Evolutionary conservation across 805 yeast genomes (phyloP).

Genomic region (Ogataea allantospora): DNA sequence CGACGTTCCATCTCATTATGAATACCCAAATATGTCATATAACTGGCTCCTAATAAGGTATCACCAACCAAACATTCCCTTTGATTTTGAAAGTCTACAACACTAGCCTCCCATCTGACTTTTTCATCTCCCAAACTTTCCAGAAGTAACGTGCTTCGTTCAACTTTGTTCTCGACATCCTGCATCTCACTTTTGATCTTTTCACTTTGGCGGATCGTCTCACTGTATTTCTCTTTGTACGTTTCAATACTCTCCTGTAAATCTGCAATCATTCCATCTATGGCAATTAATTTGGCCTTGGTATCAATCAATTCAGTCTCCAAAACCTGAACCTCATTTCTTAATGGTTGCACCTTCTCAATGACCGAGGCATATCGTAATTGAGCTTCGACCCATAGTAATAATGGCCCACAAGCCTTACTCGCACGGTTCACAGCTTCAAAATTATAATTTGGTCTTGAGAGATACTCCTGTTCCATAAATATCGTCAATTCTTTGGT

Average conservation of each 20-base stretch:
- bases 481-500: constrained; percentile 47
- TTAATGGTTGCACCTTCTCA: constrained; percentile 70
- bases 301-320: constrained; percentile 63
- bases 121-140: constrained; percentile 66
- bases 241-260: constrained; percentile 63
- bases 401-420: constrained; percentile 90
- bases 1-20: constrained; percentile 38
- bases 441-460: constrained; percentile 61
- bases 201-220: constrained; percentile 76
- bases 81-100: constrained; percentile 47
- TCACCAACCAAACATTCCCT: constrained; percentile 59
- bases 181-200: constrained; percentile 68
- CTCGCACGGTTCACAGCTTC: constrained; percentile 84
- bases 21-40: constrained; percentile 58
- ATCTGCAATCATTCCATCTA: constrained; percentile 78
- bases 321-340: constrained; percentile 58
- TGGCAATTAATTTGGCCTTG: constrained; percentile 67
- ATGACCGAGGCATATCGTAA: constrained; percentile 70
- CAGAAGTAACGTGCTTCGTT: constrained; percentile 59
- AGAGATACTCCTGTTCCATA: constrained; percentile 61
- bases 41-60: constrained; percentile 61
- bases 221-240: constrained; percentile 68
- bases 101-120: constrained; percentile 67
- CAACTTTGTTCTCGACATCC: constrained; percentile 56
- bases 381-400: constrained; percentile 89